A percentile compares a stretch with the other conserved stretches of the same genome.
Conservation (phyloP, 495 filamentous ascomycete genomes). For the Bathelium albidoporum region DNA sequence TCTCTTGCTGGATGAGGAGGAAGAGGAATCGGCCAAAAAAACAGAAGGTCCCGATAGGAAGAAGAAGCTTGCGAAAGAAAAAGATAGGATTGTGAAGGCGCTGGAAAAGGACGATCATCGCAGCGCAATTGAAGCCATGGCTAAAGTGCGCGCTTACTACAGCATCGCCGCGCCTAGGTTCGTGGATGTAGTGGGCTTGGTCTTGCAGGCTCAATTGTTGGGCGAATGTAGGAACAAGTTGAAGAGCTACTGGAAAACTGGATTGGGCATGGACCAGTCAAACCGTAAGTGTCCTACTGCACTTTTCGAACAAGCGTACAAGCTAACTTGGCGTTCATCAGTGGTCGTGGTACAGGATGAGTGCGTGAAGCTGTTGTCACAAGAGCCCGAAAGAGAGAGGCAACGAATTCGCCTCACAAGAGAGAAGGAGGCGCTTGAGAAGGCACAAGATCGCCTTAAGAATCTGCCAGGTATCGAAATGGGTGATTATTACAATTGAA, state of each 20-base stretch:
- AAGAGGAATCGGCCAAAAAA: background rate
- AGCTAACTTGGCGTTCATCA: background rate
- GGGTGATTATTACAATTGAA: background rate
- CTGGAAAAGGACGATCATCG: constrained; percentile 36
- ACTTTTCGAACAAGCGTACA: background rate
- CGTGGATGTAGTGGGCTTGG: constrained; percentile 39
- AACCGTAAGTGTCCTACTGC: constrained; percentile 33
- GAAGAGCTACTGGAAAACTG: constrained; percentile 28
- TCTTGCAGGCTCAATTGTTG: constrained; percentile 40
- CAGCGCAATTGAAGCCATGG: constrained; percentile 43
- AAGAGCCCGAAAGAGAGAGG: constrained; percentile 37
- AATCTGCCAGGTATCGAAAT: constrained; percentile 3
- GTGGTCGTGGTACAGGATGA: constrained; percentile 26
- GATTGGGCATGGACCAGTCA: constrained; percentile 5
- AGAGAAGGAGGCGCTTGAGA: constrained; percentile 36
- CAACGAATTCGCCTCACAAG: constrained; percentile 32
- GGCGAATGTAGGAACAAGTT: constrained; percentile 33
- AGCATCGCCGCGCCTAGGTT: constrained; percentile 41
- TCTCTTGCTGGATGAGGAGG: constrained; percentile 3
- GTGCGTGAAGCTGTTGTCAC: constrained; percentile 40
- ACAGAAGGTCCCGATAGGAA: constrained; percentile 5
- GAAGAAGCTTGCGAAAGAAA: constrained; percentile 6
- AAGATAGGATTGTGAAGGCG: constrained; percentile 18
- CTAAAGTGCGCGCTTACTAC: constrained; percentile 43
- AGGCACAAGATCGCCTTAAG: constrained; percentile 37